A percentile compares a stretch with the other conserved stretches of the same genome.
phyloP scores from a whole-genome alignment of 768 basidiomycete species.

The Kwoniella shandongensis region DNA sequence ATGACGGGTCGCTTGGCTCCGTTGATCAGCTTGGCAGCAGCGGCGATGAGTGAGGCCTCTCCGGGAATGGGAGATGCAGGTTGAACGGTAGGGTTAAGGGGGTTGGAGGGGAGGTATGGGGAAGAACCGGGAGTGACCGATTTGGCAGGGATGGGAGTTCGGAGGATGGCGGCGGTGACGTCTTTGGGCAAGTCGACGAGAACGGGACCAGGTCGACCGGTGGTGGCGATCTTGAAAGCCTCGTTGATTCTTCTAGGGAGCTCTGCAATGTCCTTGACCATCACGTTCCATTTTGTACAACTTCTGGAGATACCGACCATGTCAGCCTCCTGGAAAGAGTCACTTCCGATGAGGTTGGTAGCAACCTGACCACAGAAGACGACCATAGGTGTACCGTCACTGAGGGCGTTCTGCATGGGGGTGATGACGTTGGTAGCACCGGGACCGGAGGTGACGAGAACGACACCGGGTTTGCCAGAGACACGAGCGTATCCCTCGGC shows the following conservation, averaged over 20 bases:
- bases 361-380: slow-evolving; percentile 99
- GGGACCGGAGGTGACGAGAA: slow-evolving; percentile 96
- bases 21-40: slow-evolving; percentile 89
- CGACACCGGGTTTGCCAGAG: slow-evolving; percentile 95
- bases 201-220: slow-evolving; percentile 94
- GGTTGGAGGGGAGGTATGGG: slow-evolving; percentile 53
- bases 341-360: slow-evolving; percentile 96
- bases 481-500: slow-evolving; percentile 97
- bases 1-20: slow-evolving; percentile 85
- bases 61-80: slow-evolving; percentile 60
- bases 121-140: slow-evolving; percentile 78
- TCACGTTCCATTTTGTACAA: slow-evolving; percentile 99
- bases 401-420: slow-evolving; percentile 95
- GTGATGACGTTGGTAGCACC: slow-evolving; percentile 98
- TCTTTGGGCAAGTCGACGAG: slow-evolving; percentile 99
- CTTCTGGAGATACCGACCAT: slow-evolving; percentile 91
- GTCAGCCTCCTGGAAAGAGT: slow-evolving; percentile 99
- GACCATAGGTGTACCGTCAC: slow-evolving; percentile 88
- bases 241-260: slow-evolving; percentile 95
- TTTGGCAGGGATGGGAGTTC: slow-evolving; percentile 77
- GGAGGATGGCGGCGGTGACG: slow-evolving; percentile 87
- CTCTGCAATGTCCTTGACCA: slow-evolving; percentile 96
- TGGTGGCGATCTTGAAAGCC: slow-evolving; percentile 98
- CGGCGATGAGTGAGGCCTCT: slow-evolving; percentile 68
- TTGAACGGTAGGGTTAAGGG: slow-evolving; percentile 52